Base-by-base conservation (phyloP, 805 yeast species). In the Tetrapisispora iriomotensis region DNA sequence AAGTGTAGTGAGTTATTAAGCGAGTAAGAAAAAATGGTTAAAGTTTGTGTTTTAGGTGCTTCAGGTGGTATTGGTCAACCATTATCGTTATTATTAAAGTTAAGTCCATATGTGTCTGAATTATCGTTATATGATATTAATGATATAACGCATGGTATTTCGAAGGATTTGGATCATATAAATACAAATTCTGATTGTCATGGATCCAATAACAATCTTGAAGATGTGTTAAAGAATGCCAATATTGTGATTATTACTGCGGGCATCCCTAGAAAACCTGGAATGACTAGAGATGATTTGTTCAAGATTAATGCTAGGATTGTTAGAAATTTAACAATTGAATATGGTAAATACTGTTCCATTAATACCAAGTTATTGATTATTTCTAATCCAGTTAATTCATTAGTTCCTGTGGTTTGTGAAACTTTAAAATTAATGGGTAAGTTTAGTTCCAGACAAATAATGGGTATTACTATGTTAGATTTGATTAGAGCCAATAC, bases 211-310 rank as follows among this genome's bases (percentile, higher is more conserved):
- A 74, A 73, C 37, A 67, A 71, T 44, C 67, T 88, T 48, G 67
- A 69, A 43, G 68, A 66, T 41, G 94, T 96, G 15, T 68, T 88
- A 52, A 67, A 72, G 38, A 87, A 79, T 36, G 75, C 95, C 38
- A 94, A 87, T 54, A 79, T 88, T 44, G 88, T 88, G 38, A 75
- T 88, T 43, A 84, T 88, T 61, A 88, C 90, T 51, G 92, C 92
- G 33, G 92, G 92, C 68, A 86, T 82, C 44, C 90, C 92, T 62
- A 76, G 92, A 70, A 82, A 82, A 65, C 88, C 88, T 47, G 92
- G 92, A 55, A 82, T 82, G 90, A 78, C 90, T 51, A 75, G 92
- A 67, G 90, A 81, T 62, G 92, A 82, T 62, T 71, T 82, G 61
- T 82, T 82, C 74, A 77, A 78, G 68, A 80, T 85, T 66, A 82